Conservation (phyloP, 768 basidiomycete species). For the Podaxis rugospora region DNA sequence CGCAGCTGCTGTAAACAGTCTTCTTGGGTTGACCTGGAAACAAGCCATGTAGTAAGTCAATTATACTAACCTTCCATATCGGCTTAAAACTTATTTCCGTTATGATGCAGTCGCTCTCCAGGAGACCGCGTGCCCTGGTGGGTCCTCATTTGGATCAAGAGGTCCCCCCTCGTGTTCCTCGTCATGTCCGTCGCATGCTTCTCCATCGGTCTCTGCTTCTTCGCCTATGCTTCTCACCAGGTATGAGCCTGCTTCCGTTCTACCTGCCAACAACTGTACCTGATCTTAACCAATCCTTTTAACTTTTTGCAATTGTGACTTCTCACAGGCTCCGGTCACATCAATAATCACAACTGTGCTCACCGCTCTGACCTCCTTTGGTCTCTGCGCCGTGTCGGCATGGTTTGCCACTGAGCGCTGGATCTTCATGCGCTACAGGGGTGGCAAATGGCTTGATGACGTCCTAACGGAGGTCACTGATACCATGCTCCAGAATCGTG, state of each 20-base stretch:
- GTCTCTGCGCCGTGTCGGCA: conserved; percentile 62
- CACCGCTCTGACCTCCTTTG: conserved; percentile 70
- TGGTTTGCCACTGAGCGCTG: conserved; percentile 75
- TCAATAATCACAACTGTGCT: conserved; percentile 73
- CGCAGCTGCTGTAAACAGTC: conserved; percentile 70
- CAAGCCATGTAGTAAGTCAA: conserved; percentile 74
- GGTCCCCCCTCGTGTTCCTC: conserved; percentile 78
- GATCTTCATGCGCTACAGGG: conserved; percentile 57
- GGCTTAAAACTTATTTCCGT: conserved; percentile 10
- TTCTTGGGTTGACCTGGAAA: conserved; percentile 77
- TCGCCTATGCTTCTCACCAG: conserved; percentile 71
- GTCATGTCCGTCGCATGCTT: conserved; percentile 83
- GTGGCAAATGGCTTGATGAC: conserved; percentile 68
- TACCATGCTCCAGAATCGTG: conserved; percentile 8
- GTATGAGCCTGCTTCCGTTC: conserved; percentile 28
- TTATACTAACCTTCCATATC: background rate
- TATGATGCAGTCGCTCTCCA: conserved; percentile 54
- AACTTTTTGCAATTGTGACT: conserved; percentile 3
- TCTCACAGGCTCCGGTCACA: conserved; percentile 48
- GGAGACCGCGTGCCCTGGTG: conserved; percentile 78
- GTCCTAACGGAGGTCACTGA: conserved; percentile 43
- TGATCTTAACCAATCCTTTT: background rate
- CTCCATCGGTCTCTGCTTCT: conserved; percentile 72
- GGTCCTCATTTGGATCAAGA: conserved; percentile 85
- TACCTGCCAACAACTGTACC: background rate